Conservation (phyloP, 305 asterid genomes). For the Stenogyne calaminthoides region DNA sequence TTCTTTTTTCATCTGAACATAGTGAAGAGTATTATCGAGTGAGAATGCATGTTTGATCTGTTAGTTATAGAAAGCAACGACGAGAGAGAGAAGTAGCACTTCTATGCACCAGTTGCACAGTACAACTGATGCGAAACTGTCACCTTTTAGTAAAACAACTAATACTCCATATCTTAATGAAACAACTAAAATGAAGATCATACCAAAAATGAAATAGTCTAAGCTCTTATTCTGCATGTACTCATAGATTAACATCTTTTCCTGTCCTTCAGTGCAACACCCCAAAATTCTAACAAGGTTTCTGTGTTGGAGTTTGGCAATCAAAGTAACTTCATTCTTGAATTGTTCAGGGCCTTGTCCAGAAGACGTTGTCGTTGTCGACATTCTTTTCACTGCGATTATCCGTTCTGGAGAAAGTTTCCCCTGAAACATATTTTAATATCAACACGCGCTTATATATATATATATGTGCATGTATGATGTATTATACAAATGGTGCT, state of each 20-base stretch:
- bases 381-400: constrained; percentile 38
- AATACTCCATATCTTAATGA: no score
- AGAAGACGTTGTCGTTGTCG: constrained; percentile 15
- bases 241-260: constrained; percentile 30
- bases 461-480: neutral
- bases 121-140: no score
- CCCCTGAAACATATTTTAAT: constrained; percentile 16
- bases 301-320: constrained; percentile 40
- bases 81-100: neutral
- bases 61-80: neutral
- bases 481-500: neutral
- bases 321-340: constrained; percentile 27
- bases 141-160: no score
- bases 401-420: constrained; percentile 6
- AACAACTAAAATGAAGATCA: neutral
- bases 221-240: constrained; percentile 31
- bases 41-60: neutral
- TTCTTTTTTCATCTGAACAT: constrained; percentile 13
- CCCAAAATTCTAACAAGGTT: constrained; percentile 30
- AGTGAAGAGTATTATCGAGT: neutral
- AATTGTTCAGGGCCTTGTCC: constrained; percentile 34
- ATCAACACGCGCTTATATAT: neutral
- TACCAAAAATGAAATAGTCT: constrained; percentile 32
- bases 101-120: neutral
- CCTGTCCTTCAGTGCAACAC: constrained; percentile 30